A percentile compares a stretch with the other conserved stretches of the same genome.
Evolutionary conservation across 2,329 filamentous ascomycete species (phyloP).

Genomic region (Colletotrichum musae): DNA sequence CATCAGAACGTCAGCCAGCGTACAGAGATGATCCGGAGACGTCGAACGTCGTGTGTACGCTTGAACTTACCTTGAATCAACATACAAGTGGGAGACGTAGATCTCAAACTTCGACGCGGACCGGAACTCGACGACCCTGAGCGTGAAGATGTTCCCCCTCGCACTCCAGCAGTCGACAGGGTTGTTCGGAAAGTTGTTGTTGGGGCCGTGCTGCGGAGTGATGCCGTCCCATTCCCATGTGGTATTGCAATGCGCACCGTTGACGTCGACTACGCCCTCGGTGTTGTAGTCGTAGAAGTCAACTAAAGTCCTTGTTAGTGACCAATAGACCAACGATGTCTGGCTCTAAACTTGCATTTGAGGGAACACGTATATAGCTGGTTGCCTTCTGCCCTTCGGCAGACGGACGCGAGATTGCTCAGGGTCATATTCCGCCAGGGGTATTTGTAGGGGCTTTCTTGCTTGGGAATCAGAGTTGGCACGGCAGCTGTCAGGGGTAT

Average conservation of each 20-base stretch:
- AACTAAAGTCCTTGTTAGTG: constrained; percentile 28
- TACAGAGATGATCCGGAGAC: not conserved
- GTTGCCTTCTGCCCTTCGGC: constrained; percentile 1
- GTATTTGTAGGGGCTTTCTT: constrained; percentile 26
- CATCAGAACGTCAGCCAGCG: no score
- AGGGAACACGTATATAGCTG: constrained; percentile 32
- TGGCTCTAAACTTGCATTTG: constrained; percentile 21
- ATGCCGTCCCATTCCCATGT: constrained; percentile 47
- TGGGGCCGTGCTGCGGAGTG: constrained; percentile 46
- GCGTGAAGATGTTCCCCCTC: constrained; percentile 32
- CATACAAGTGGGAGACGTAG: constrained; percentile 36
- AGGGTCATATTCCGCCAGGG: constrained; percentile 40
- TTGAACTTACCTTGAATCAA: constrained; percentile 34
- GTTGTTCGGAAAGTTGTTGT: constrained; percentile 40
- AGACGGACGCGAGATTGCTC: constrained; percentile 35
- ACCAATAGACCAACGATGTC: not conserved
- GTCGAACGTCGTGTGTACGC: no score
- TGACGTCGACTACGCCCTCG: constrained; percentile 38
- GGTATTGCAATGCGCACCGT: constrained; percentile 42
- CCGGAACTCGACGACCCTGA: constrained; percentile 35
- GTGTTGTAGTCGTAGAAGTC: constrained; percentile 42
- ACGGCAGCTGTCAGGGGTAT: constrained; percentile 7
- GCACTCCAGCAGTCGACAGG: constrained; percentile 37
- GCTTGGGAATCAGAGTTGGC: constrained; percentile 5
- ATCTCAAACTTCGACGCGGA: constrained; percentile 40